Evolutionary conservation across 371 early-diverging fungal genomes (phyloP), one percentile per base, ranked within the genome.

Genomic region (Mortierella sp.): DNA sequence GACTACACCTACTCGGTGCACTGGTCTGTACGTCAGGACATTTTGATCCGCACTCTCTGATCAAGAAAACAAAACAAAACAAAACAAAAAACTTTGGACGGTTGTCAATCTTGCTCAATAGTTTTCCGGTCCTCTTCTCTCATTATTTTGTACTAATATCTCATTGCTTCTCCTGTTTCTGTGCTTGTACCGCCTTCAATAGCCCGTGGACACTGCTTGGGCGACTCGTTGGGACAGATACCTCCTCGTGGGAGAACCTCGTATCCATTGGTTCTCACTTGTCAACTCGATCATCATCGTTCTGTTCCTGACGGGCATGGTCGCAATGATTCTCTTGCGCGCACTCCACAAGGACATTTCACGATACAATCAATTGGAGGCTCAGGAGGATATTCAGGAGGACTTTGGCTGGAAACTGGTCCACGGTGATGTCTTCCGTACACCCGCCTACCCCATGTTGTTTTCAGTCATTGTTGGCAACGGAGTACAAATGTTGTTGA

Each of bases 161-260:
- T n/a, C n/a, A n/a, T n/a, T n/a, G n/a, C n/a, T n/a, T n/a, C n/a
- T n/a, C n/a, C n/a, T n/a, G n/a, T n/a, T n/a, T n/a, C n/a, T n/a
- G n/a, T n/a, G n/a, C n/a, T n/a, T n/a, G n/a, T n/a, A n/a, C n/a
- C n/a, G n/a, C n/a, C n/a, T n/a, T n/a, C 58, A n/a, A 30, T 64
- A 91, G 88, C 50, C 58, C 26, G 90, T 92, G 1, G 72, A 74
- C 7, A 92, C 87, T 23, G 84, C 92, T 26, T 98, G 98, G 98
- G 96, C 93, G 11, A 97, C 97, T 4, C 91, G 98, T 50, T 98
- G 98, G 98, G 97, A 97, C 83, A 88, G 86, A 68, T 98, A 97
- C 80, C 69, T 98, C 62, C 84, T 92, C 61, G 89, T 92, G 16
- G 82, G 87, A 18, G 95, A 97, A 70, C 92, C 97, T n/a, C 88